phyloP scores from a whole-genome alignment of 2,329 filamentous ascomycete species.

The Westerdykella aurantiaca region DNA sequence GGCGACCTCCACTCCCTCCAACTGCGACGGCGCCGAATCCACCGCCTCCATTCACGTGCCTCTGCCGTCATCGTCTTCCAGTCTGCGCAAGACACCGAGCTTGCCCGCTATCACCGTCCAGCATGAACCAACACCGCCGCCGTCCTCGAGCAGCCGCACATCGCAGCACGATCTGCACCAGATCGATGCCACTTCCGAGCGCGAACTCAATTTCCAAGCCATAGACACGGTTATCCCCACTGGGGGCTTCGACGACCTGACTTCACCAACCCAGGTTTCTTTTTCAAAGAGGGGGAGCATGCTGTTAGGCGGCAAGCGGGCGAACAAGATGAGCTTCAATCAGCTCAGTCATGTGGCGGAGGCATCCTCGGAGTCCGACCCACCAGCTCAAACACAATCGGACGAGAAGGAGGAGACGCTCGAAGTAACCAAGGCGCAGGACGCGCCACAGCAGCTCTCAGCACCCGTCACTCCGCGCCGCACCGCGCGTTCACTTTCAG shows the following conservation, averaged over 20 bases:
- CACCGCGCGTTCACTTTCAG: conserved; percentile 34
- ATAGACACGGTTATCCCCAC: conserved; percentile 54
- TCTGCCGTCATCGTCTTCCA: conserved; percentile 21
- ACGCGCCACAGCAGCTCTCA: conserved; percentile 4
- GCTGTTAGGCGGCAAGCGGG: conserved; percentile 50
- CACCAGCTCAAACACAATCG: conserved; percentile 11
- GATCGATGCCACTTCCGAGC: neutral
- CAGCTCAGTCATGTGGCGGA: conserved; percentile 22
- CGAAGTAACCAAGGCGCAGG: neutral
- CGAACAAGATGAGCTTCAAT: conserved; percentile 32
- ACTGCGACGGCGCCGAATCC: conserved; percentile 11
- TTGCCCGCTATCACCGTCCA: conserved; percentile 44
- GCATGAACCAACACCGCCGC: conserved; percentile 24
- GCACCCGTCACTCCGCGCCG: conserved; percentile 17
- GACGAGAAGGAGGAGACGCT: conserved; percentile 11
- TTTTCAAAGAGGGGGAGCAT: conserved; percentile 59
- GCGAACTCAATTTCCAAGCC: conserved; percentile 38
- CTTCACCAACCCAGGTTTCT: conserved; percentile 46
- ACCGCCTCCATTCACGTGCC: neutral
- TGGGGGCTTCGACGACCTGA: conserved; percentile 49
- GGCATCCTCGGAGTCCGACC: conserved; percentile 8
- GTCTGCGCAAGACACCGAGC: conserved; percentile 36
- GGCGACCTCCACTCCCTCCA: conserved; percentile 26
- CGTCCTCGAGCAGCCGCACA: conserved; percentile 13
- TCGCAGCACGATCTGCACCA: conserved; percentile 1